Conservation (phyloP, 192 early-diverging fungal species). For the Coemansia erecta region DNA sequence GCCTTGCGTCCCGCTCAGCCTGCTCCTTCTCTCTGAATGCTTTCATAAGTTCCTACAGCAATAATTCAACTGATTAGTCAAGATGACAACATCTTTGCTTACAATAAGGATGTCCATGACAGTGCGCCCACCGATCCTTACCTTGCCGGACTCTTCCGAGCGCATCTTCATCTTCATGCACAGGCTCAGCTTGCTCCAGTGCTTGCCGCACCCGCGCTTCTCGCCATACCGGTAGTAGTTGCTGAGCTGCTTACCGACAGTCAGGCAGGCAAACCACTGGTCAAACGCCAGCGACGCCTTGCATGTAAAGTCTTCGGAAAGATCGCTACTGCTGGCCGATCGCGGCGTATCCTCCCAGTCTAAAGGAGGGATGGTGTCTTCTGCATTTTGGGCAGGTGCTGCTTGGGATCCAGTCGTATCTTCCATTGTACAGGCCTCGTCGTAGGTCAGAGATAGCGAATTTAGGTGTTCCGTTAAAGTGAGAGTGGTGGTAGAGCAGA, state of each 20-base stretch:
- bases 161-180: slow-evolving; percentile 44
- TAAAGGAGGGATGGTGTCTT: neutral
- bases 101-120: neutral
- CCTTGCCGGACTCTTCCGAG: slow-evolving; percentile 29
- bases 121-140: neutral
- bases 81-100: neutral
- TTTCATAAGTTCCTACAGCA: slow-evolving; percentile 24
- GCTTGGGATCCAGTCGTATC: neutral
- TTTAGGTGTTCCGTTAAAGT: neutral
- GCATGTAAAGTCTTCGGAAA: slow-evolving; percentile 30
- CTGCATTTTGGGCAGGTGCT: no score
- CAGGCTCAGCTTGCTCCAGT: slow-evolving; percentile 40
- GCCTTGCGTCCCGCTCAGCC: slow-evolving; percentile 15
- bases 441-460: neutral
- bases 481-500: no score
- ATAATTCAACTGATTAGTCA: neutral
- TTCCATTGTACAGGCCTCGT: neutral
- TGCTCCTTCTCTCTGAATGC: slow-evolving; percentile 29
- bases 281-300: slow-evolving; percentile 49
- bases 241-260: slow-evolving; percentile 49
- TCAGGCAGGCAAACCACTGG: slow-evolving; percentile 47
- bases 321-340: slow-evolving; percentile 1
- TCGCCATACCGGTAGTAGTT: slow-evolving; percentile 54
- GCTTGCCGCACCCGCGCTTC: slow-evolving; percentile 36
- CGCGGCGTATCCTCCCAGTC: slow-evolving; percentile 16